Base-by-base conservation (phyloP, 108 stramenopile species). In the Cyclostephanos tholiformis region DNA sequence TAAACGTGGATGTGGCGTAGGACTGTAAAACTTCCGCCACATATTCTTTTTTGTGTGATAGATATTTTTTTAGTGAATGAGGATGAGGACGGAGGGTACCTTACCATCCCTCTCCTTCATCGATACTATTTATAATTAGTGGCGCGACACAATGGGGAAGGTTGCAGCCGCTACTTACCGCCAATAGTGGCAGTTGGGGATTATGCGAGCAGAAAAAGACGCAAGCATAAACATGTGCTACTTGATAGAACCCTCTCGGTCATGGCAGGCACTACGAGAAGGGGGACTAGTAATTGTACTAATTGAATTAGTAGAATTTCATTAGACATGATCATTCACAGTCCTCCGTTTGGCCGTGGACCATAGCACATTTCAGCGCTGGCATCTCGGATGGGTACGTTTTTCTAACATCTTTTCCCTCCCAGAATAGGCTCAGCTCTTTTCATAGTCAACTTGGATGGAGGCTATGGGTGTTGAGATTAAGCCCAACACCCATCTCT, bases 301-400 rank as follows among this genome's bases (percentile, higher is more conserved):
- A 70, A 77, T 77, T 77, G 76, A 77, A 77, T 77, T 77, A 77
- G 69, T 77, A 77, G 35, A 77, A 67, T 67, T 32, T 32, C 32
- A 4, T 32, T 32, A 32, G 32, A 32, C 32, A 32, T 2, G n/a
- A n/a, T n/a, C n/a, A n/a, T n/a, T n/a, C n/a, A n/a, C n/a, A n/a
- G n/a, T n/a, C n/a, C n/a, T n/a, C n/a, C n/a, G n/a, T n/a, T n/a
- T n/a, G n/a, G n/a, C n/a, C n/a, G n/a, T n/a, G n/a, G n/a, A n/a
- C n/a, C n/a, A n/a, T n/a, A n/a, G n/a, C n/a, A n/a, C n/a, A n/a
- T n/a, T n/a, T n/a, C n/a, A n/a, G n/a, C n/a, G n/a, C n/a, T n/a
- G n/a, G n/a, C n/a, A n/a, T n/a, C n/a, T n/a, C n/a, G n/a, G n/a
- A n/a, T n/a, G n/a, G n/a, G n/a, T n/a, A n/a, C n/a, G n/a, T n/a